A percentile compares a stretch with the other conserved stretches of the same genome.
These are phyloP conservation scores for Schizosaccharomyces lindneri DNA, from an alignment of 805 yeast species.

Conservation along the genomic window DNA sequence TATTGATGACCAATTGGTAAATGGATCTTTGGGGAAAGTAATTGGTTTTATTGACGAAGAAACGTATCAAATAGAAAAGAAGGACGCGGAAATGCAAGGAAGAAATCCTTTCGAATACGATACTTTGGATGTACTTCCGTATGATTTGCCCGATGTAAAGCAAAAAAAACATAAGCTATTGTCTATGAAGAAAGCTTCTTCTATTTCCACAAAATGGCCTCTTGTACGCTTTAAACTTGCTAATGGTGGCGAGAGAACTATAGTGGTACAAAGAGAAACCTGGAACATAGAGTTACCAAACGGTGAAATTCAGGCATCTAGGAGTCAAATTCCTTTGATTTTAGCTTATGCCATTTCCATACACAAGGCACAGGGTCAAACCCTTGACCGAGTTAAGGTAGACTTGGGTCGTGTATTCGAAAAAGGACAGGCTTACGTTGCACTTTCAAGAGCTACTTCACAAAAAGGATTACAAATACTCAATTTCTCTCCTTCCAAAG, in stretches of 20 bases:
- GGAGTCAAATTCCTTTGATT: conserved; percentile 65
- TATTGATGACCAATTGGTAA: conserved; percentile 49
- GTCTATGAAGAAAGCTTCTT: neutral
- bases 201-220: conserved; percentile 23
- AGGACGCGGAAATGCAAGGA: conserved; percentile 2
- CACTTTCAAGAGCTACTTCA: conserved; percentile 68
- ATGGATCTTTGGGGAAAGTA: conserved; percentile 74
- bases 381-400: conserved; percentile 49
- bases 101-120: conserved; percentile 2
- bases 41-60: conserved; percentile 23
- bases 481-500: conserved; percentile 39
- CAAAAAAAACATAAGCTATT: neutral
- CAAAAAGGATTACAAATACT: conserved; percentile 62
- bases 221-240: conserved; percentile 50
- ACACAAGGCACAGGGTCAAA: conserved; percentile 89
- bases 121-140: conserved; percentile 9
- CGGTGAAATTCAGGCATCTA: conserved; percentile 38
- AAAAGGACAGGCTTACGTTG: conserved; percentile 89
- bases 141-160: conserved; percentile 6
- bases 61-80: conserved; percentile 9
- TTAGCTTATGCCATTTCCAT: conserved; percentile 94
- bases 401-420: conserved; percentile 60
- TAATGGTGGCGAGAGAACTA: conserved; percentile 49
- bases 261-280: conserved; percentile 54
- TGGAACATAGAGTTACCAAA: conserved; percentile 61